These are phyloP conservation scores for Pulveroboletus sp. DNA, from an alignment of 768 basidiomycete species.

Conservation along the genomic window DNA sequence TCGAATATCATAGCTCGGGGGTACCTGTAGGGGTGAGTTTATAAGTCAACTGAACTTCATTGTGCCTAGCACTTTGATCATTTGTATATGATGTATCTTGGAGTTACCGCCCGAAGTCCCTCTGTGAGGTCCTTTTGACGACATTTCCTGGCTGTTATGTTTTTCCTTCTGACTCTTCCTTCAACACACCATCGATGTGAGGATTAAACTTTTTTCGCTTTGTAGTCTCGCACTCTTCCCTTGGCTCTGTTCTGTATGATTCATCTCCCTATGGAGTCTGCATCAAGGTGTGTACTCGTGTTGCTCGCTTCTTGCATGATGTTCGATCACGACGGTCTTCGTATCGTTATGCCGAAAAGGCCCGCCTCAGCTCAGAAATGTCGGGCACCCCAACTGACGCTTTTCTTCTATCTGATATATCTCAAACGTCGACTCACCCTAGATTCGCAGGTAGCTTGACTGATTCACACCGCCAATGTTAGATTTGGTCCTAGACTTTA, in stretches of 20 bases:
- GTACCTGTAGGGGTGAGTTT: constrained; percentile 3
- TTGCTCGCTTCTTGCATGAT: constrained; percentile 6
- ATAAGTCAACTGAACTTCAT: neutral
- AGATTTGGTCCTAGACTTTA: neutral
- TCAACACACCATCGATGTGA: neutral
- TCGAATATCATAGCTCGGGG: neutral
- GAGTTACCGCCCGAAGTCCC: constrained; percentile 83
- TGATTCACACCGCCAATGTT: constrained; percentile 25
- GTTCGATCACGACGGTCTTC: constrained; percentile 81
- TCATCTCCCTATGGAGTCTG: too few relatives aligned
- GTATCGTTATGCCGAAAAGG: constrained; percentile 81
- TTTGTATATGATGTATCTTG: constrained; percentile 36
- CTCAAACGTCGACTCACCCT: neutral
- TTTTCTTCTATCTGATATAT: constrained; percentile 2
- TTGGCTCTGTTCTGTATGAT: neutral
- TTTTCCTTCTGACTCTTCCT: constrained; percentile 44
- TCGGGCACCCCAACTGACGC: constrained; percentile 73
- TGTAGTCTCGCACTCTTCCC: neutral
- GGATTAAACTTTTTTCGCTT: neutral
- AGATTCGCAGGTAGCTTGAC: neutral
- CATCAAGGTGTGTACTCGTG: constrained; percentile 9
- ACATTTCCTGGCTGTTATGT: constrained; percentile 78
- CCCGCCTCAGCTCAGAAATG: constrained; percentile 84
- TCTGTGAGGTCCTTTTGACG: constrained; percentile 47
- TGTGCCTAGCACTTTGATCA: neutral